Evolutionary conservation across 371 early-diverging fungal species (phyloP).

Genomic region (Choanephora cucurbitarum): DNA sequence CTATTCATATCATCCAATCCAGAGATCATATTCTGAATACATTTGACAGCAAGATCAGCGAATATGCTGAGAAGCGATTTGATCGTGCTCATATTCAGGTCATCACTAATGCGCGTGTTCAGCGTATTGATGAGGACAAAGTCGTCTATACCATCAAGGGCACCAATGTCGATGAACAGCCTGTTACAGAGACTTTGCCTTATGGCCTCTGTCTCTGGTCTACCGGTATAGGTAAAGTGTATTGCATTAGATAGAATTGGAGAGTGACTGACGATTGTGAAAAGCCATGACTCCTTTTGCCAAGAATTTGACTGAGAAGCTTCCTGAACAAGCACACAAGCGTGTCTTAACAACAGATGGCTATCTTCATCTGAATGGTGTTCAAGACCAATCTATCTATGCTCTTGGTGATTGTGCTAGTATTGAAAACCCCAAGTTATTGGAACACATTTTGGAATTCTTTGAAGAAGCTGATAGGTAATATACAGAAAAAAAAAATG

Average conservation of each 20-base stretch:
- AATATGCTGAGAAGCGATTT: conserved; percentile 74
- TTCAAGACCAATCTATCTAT: conserved; percentile 65
- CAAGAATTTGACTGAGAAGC: conserved; percentile 47
- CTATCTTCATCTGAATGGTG: conserved; percentile 68
- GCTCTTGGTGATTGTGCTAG: conserved; percentile 91
- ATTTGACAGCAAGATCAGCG: conserved; percentile 73
- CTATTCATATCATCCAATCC: conserved; percentile 70
- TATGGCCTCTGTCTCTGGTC: conserved; percentile 85
- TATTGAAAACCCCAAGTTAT: conserved; percentile 70
- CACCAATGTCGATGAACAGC: conserved; percentile 14
- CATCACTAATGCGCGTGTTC: conserved; percentile 72
- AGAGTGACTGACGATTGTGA: too few species aligned
- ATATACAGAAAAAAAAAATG: conserved; percentile 1
- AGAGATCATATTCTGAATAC: conserved; percentile 81
- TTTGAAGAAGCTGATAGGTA: conserved; percentile 56
- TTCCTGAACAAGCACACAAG: conserved; percentile 57
- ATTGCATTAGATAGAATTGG: too few species aligned
- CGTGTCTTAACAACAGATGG: conserved; percentile 76
- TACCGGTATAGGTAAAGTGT: conserved; percentile 74
- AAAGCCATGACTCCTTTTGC: conserved; percentile 75
- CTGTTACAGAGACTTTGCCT: conserved; percentile 41
- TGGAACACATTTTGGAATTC: conserved; percentile 53
- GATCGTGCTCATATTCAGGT: conserved; percentile 72
- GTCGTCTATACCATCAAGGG: conserved; percentile 53
- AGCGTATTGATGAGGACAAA: conserved; percentile 53